A percentile compares a stretch with the other conserved stretches of the same genome.
Conservation (phyloP, 2,329 filamentous ascomycete species). For the Didymella pomorum region DNA sequence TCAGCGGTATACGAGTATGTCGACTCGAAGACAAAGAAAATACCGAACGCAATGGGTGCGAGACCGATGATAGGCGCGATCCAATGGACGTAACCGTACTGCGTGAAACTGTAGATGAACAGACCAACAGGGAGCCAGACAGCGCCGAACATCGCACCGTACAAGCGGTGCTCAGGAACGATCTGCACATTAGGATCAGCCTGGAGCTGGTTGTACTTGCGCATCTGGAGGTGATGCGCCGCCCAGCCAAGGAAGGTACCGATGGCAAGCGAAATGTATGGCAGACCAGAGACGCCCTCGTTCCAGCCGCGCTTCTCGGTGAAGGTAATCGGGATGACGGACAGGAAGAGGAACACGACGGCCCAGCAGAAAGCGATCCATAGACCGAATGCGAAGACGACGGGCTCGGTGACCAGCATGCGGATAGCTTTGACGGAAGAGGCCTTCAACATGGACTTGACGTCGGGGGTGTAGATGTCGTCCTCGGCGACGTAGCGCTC, state of each 20-base stretch:
- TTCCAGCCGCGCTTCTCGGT: conserved; percentile 61
- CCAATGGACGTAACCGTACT: conserved; percentile 60
- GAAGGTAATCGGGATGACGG: conserved; percentile 50
- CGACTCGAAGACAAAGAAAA: conserved; percentile 61
- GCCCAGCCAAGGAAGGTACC: conserved; percentile 60
- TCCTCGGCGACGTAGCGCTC: conserved; percentile 60
- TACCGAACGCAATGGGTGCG: conserved; percentile 60
- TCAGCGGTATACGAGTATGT: conserved; percentile 62
- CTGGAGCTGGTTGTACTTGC: conserved; percentile 57
- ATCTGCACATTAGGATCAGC: conserved; percentile 48
- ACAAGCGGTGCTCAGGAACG: conserved; percentile 47
- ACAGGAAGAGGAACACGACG: conserved; percentile 63
- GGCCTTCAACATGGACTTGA: conserved; percentile 57
- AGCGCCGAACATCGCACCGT: conserved; percentile 44
- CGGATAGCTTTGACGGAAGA: conserved; percentile 62
- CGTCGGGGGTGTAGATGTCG: conserved; percentile 60
- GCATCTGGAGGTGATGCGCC: conserved; percentile 60
- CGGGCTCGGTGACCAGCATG: conserved; percentile 60
- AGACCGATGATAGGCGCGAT: conserved; percentile 60
- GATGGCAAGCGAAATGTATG: conserved; percentile 61
- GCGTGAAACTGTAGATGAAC: conserved; percentile 62
- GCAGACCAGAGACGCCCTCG: conserved; percentile 59
- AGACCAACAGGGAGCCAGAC: conserved; percentile 44
- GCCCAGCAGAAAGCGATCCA: conserved; percentile 64
- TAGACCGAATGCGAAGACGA: conserved; percentile 60